Conservation (phyloP, 805 yeast species). For the Metschnikowia proteae region DNA sequence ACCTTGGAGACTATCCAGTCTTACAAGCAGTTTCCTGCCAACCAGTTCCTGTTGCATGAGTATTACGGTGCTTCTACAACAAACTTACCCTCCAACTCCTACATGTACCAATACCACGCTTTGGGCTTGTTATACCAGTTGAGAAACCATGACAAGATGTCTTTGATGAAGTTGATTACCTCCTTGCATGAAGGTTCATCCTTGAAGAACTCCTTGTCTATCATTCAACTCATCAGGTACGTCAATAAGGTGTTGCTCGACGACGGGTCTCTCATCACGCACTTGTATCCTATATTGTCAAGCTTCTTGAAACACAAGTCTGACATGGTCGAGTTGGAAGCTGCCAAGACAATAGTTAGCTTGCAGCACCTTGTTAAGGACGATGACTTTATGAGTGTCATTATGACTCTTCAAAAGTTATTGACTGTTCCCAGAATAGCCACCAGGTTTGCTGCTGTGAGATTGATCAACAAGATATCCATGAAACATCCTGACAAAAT, state of each 20-base stretch:
- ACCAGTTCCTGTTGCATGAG: slow-evolving; percentile 51
- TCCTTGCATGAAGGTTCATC: slow-evolving; percentile 59
- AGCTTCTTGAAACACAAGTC: slow-evolving; percentile 74
- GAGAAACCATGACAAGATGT: slow-evolving; percentile 90
- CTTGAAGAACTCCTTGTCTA: slow-evolving; percentile 77
- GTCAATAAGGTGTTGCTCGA: slow-evolving; percentile 68
- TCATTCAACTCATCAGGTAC: slow-evolving; percentile 79
- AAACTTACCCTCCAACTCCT: slow-evolving; percentile 62
- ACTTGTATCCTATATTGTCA: slow-evolving; percentile 61
- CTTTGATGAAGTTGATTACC: slow-evolving; percentile 83
- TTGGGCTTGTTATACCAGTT: slow-evolving; percentile 84
- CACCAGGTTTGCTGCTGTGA: slow-evolving; percentile 88
- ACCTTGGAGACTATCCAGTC: slow-evolving; percentile 84
- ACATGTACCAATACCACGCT: slow-evolving; percentile 93
- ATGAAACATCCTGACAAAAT: slow-evolving; percentile 75
- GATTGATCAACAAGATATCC: slow-evolving; percentile 83
- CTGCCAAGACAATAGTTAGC: slow-evolving; percentile 68
- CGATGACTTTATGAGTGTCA: slow-evolving; percentile 66
- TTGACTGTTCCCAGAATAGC: slow-evolving; percentile 86
- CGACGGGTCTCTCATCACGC: slow-evolving; percentile 59
- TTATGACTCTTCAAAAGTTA: slow-evolving; percentile 69
- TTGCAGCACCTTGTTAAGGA: slow-evolving; percentile 52
- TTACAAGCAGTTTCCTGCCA: slow-evolving; percentile 49
- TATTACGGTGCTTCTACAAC: slow-evolving; percentile 51
- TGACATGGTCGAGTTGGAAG: slow-evolving; percentile 90